Evolutionary conservation across 225 moss, liverwort and hornwort species (phyloP), one percentile per base, ranked within the genome.

Genomic region (Pleurozium schreberi): DNA sequence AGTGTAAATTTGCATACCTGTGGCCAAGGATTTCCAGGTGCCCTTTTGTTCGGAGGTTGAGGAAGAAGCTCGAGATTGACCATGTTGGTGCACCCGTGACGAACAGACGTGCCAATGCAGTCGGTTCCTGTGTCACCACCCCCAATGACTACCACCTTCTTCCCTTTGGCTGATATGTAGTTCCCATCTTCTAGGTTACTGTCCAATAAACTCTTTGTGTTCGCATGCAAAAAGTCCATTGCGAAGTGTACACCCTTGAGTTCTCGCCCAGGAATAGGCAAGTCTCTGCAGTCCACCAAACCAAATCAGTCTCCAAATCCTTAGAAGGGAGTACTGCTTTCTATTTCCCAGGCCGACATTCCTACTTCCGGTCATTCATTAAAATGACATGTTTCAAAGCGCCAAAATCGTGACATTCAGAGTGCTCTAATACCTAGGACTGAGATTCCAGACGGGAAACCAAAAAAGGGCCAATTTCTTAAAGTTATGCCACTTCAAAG

Each of bases 41-140:
- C 94, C 64, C 96, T 94, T 18, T 91, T 86, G 38, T 90, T 91
- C 36, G 96, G 95, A 40, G 96, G 97, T 85, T 94, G 94, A 70
- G 96, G 94, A 74, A 96, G 97, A 75, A 96, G 91, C 88, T 97
- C 97, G 34, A 97, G 88, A 88, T 97, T 97, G 82, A 95, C 91
- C 79, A 97, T 93, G 67, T 87, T 87, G 28, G 94, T 87, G 78
- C 97, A 97, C 59, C 93, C 95, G 67, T 97, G 97, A 82, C 97
- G 90, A 88, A 97, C 86, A 42, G 96, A 93, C 25, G 97, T 97
- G 77, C 93, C 96, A 87, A 97, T 95, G 88, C 97, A 97, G 89
- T 97, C 96, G 14, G 97, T 97, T 77, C 97, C 97, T 34, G 97
- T 97, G 76, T 97, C 97, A 85, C 97, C 97, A 27, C 97, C 96